phyloP scores from a whole-genome alignment of 805 yeast genomes.

The Starmera caribaea region DNA sequence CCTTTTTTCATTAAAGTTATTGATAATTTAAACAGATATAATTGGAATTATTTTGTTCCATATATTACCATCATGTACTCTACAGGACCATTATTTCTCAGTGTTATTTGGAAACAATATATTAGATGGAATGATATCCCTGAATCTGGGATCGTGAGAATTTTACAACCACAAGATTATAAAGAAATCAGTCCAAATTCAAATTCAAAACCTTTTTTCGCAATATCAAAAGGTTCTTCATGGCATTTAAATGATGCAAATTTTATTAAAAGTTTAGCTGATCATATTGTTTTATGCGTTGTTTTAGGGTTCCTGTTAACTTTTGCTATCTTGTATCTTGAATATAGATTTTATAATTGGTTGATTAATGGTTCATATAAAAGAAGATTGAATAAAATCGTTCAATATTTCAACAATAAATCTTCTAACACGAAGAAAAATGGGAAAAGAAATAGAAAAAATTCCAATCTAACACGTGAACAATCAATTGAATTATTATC shows the following conservation, averaged over 20 bases:
- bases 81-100: slow-evolving; percentile 83
- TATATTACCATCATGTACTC: slow-evolving; percentile 88
- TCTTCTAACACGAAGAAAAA: slow-evolving; percentile 6
- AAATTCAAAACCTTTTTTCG: slow-evolving; percentile 36
- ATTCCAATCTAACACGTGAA: slow-evolving; percentile 9
- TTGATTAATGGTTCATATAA: slow-evolving; percentile 22
- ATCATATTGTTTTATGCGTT: slow-evolving; percentile 66
- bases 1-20: slow-evolving; percentile 73
- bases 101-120: slow-evolving; percentile 82
- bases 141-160: slow-evolving; percentile 54
- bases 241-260: slow-evolving; percentile 91
- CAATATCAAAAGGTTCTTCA: slow-evolving; percentile 73
- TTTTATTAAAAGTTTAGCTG: slow-evolving; percentile 61
- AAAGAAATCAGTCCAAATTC: slow-evolving; percentile 40
- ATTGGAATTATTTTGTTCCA: slow-evolving; percentile 73
- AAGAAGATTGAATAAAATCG: slow-evolving; percentile 2
- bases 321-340: slow-evolving; percentile 32
- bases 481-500: neutral
- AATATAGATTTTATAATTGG: slow-evolving; percentile 36
- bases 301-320: slow-evolving; percentile 60
- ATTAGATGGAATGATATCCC: slow-evolving; percentile 65
- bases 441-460: slow-evolving; percentile 18
- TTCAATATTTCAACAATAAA: neutral
- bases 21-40: slow-evolving; percentile 50
- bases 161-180: slow-evolving; percentile 67